phyloP scores from a whole-genome alignment of 208 protist species.

The Wallacemonas rigidus region DNA sequence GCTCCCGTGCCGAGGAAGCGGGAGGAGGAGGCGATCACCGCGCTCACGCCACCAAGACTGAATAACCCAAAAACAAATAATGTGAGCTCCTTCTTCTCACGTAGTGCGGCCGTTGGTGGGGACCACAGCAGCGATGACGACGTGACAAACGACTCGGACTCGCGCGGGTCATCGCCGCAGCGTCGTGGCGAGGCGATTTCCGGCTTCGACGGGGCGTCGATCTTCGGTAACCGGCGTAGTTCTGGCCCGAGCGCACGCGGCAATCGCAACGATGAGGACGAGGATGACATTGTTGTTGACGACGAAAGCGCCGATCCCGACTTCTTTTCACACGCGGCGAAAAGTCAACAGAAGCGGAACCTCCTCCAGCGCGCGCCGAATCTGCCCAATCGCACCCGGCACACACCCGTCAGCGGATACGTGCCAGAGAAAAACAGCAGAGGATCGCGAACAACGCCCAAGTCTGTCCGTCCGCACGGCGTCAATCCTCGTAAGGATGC shows the following conservation, averaged over 20 bases:
- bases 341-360: background rate
- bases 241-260: background rate
- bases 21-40: too few relatives aligned
- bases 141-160: background rate
- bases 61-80: background rate
- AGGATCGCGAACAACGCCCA: background rate
- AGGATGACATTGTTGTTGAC: background rate
- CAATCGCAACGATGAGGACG: background rate
- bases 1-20: too few relatives aligned
- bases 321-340: background rate
- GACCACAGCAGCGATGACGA: background rate
- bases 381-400: too few relatives aligned
- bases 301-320: background rate
- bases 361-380: background rate
- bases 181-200: background rate
- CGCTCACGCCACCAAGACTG: too few relatives aligned
- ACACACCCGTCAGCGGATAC: background rate
- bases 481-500: too few relatives aligned
- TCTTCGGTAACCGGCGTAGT: background rate
- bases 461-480: background rate
- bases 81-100: constrained; percentile 5
- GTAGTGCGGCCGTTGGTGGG: background rate
- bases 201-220: background rate
- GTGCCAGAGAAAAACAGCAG: background rate
- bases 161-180: background rate